A percentile compares a stretch with the other conserved stretches of the same genome.
phyloP scores from a whole-genome alignment of 116 monocot genomes.

The Zostera marina region DNA sequence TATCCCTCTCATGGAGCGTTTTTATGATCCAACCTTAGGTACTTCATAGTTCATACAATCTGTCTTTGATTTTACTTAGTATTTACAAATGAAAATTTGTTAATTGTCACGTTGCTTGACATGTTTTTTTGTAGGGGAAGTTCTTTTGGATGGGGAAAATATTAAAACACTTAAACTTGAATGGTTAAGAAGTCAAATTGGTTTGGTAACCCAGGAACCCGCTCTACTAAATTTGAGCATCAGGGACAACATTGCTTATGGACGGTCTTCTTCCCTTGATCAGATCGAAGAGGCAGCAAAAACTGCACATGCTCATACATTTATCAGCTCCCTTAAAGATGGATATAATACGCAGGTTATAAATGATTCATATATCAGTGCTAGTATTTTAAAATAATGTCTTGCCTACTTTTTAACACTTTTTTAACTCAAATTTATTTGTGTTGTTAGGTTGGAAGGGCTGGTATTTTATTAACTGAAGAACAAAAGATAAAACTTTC shows the following conservation, averaged over 20 bases:
- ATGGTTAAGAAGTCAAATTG: conserved; percentile 99
- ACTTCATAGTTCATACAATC: background rate
- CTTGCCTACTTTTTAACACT: background rate
- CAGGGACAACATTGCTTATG: conserved; percentile 93
- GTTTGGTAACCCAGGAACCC: conserved; percentile 90
- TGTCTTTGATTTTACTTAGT: background rate
- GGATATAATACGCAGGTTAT: conserved; percentile 91
- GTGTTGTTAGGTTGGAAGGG: conserved; percentile 64
- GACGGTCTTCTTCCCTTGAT: conserved; percentile 73
- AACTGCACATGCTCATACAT: conserved; percentile 91
- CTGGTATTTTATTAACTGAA: conserved; percentile 69
- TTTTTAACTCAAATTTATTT: background rate
- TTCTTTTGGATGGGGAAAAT: conserved; percentile 94
- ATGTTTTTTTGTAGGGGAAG: conserved; percentile 55
- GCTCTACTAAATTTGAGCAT: conserved; percentile 94
- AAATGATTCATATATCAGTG: background rate
- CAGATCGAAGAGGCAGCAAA: conserved; percentile 99
- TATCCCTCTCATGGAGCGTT: conserved; percentile 98
- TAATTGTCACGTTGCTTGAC: background rate
- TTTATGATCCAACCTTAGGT: conserved; percentile 99
- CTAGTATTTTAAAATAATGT: background rate
- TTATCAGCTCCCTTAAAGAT: conserved; percentile 73
- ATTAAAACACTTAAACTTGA: conserved; percentile 84
- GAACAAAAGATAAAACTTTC: conserved; percentile 97
- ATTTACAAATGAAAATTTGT: background rate